Conservation (phyloP, 805 yeast genomes). For the Hanseniaspora occidentalis region DNA sequence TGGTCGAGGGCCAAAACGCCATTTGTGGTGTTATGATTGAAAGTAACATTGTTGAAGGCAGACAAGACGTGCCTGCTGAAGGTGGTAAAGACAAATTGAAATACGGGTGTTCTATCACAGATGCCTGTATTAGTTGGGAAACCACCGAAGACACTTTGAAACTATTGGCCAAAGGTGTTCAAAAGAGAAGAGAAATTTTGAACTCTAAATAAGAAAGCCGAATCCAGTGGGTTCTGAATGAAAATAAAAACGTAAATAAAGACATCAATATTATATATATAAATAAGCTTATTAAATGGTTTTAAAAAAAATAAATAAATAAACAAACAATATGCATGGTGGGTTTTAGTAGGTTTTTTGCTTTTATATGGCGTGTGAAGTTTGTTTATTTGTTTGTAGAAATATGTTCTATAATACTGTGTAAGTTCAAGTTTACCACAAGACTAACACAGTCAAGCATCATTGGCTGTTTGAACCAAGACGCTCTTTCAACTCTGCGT, state of each 20-base stretch:
- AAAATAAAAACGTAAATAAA: not conserved
- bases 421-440: not conserved
- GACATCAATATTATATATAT: not conserved
- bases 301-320: no score
- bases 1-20: conserved; percentile 55
- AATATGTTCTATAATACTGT: not conserved
- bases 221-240: not conserved
- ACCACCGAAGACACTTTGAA: conserved; percentile 71
- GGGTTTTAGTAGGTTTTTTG: not conserved
- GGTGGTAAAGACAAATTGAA: conserved; percentile 46
- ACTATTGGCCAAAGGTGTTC: conserved; percentile 72
- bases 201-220: not conserved
- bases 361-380: conserved; percentile 1
- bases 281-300: not conserved
- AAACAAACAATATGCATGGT: not conserved
- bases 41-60: conserved; percentile 81
- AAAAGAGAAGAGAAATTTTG: conserved; percentile 48
- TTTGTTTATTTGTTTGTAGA: not conserved
- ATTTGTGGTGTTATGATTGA: conserved; percentile 97
- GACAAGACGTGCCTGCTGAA: conserved; percentile 65
- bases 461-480: conserved; percentile 16
- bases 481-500: conserved; percentile 30
- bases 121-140: conserved; percentile 92
- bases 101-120: conserved; percentile 95
- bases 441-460: not conserved